These are phyloP conservation scores for Rehmannia glutinosa DNA, from an alignment of 257 asterid genomes.

Conservation along the genomic window DNA sequence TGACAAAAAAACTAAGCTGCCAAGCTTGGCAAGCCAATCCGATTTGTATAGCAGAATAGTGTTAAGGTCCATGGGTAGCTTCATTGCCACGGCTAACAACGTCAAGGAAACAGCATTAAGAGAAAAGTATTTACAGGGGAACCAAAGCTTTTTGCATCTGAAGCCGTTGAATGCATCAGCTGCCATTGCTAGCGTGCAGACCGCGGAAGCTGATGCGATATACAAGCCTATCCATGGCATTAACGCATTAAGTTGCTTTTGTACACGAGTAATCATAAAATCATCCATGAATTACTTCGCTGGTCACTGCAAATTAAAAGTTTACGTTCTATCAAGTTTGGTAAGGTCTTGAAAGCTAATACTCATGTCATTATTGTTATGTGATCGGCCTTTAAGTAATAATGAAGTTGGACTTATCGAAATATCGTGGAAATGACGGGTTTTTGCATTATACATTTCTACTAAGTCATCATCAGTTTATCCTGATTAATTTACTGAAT, in stretches of 20 bases:
- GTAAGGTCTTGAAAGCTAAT: no score
- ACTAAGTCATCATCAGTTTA: no score
- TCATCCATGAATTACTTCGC: not conserved
- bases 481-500: no score
- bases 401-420: no score
- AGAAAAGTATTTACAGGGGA: slow-evolving; percentile 32
- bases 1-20: slow-evolving; percentile 28
- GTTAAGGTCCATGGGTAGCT: slow-evolving; percentile 30
- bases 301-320: no score
- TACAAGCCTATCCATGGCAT: not conserved
- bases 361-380: no score
- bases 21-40: slow-evolving; percentile 28
- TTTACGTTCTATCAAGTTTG: no score
- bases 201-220: not conserved
- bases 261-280: not conserved
- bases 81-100: slow-evolving; percentile 35
- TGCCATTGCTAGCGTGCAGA: not conserved
- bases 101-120: slow-evolving; percentile 38
- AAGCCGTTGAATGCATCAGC: slow-evolving; percentile 34
- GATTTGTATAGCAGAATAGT: slow-evolving; percentile 5
- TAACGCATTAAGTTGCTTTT: not conserved
- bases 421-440: no score
- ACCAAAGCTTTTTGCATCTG: slow-evolving; percentile 32
- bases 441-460: no score
- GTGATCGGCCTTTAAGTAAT: no score